Conservation (phyloP, 2,329 filamentous ascomycete species). For the Dactylellina cionopaga region DNA sequence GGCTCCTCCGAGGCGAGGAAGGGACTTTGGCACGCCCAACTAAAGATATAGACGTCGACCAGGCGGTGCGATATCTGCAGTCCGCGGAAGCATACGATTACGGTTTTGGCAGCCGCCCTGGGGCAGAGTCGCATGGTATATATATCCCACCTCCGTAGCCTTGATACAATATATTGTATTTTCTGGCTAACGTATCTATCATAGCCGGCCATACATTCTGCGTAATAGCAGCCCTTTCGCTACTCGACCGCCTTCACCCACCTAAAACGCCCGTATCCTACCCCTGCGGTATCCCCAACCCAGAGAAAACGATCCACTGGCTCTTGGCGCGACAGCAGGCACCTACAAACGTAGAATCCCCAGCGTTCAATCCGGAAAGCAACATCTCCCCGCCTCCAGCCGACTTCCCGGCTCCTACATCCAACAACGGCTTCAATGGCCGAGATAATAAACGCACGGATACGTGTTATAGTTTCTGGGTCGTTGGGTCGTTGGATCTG, state of each 20-base stretch:
- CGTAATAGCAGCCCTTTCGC: constrained; percentile 78
- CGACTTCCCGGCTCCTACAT: constrained; percentile 10
- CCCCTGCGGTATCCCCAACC: constrained; percentile 62
- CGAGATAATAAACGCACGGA: constrained; percentile 90
- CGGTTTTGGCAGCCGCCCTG: constrained; percentile 79
- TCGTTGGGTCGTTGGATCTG: constrained; percentile 69
- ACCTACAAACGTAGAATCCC: constrained; percentile 60
- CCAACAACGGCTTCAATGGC: constrained; percentile 77
- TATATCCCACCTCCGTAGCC: constrained; percentile 52
- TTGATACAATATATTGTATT: constrained; percentile 57
- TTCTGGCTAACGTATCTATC: not conserved
- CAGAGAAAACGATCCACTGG: constrained; percentile 64
- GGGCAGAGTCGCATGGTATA: constrained; percentile 83
- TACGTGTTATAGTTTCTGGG: constrained; percentile 97
- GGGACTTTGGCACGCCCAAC: constrained; percentile 65
- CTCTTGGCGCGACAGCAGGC: constrained; percentile 70
- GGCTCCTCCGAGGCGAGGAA: constrained; percentile 72
- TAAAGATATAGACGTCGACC: constrained; percentile 78
- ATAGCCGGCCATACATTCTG: constrained; percentile 90
- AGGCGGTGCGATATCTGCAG: constrained; percentile 76
- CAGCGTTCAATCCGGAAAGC: constrained; percentile 59
- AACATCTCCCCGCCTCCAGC: constrained; percentile 56
- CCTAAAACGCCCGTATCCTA: constrained; percentile 57
- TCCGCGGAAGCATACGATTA: constrained; percentile 79
- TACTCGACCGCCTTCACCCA: constrained; percentile 72